These are phyloP conservation scores for Aspergillus panamensis DNA, from an alignment of 495 filamentous ascomycete species.

Conservation along the genomic window DNA sequence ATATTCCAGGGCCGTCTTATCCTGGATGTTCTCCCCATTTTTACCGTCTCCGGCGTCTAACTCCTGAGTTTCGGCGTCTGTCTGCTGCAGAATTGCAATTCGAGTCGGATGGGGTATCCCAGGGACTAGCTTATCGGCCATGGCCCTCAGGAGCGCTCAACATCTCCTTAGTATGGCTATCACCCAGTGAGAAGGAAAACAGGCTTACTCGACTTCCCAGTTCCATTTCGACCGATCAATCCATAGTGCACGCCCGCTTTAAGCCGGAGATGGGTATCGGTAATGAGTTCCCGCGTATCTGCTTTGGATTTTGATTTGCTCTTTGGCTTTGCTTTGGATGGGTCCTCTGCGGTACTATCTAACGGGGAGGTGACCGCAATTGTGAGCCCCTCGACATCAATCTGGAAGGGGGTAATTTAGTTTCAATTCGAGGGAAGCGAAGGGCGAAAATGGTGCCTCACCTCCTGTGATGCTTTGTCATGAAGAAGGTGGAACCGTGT, in stretches of 20 bases:
- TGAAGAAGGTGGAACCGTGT: constrained; percentile 45
- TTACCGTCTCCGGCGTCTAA: constrained; percentile 18
- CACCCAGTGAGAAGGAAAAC: background rate
- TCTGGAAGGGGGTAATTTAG: constrained; percentile 33
- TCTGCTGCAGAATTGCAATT: constrained; percentile 72
- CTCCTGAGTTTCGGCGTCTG: constrained; percentile 33
- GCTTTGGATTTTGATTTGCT: constrained; percentile 51
- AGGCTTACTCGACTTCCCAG: constrained; percentile 71
- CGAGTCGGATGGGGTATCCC: constrained; percentile 67
- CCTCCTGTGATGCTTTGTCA: constrained; percentile 41
- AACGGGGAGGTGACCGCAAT: constrained; percentile 52
- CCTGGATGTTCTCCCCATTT: constrained; percentile 11
- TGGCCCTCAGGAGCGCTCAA: constrained; percentile 64
- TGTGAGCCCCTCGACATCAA: constrained; percentile 64
- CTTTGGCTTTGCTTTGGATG: constrained; percentile 39
- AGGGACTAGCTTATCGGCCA: constrained; percentile 74
- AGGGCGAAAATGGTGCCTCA: constrained; percentile 10
- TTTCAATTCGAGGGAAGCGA: background rate
- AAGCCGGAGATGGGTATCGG: constrained; percentile 62
- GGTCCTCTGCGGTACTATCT: constrained; percentile 24
- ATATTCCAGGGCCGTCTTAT: constrained; percentile 57
- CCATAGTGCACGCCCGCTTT: constrained; percentile 71
- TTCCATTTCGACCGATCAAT: constrained; percentile 72
- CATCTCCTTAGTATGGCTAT: background rate
- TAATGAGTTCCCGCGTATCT: constrained; percentile 63